These are phyloP conservation scores for Chenopodium quinoa DNA, from an alignment of 148 eudicot genomes.

Conservation along the genomic window DNA sequence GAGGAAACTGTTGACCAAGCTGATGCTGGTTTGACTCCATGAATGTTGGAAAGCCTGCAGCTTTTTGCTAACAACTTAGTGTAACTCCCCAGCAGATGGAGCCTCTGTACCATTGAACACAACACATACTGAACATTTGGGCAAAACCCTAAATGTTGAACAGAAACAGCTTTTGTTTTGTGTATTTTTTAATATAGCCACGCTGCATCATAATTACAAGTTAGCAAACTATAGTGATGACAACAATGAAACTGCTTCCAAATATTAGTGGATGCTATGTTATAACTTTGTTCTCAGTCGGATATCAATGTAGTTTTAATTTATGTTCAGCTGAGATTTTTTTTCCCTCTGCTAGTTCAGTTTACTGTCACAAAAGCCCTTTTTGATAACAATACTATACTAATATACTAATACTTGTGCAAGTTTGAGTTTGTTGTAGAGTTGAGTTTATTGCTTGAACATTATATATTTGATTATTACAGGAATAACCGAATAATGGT, in stretches of 20 bases:
- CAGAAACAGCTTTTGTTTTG: background rate
- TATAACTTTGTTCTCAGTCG: background rate
- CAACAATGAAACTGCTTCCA: background rate
- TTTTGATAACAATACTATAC: no score
- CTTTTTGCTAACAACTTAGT: background rate
- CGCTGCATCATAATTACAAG: background rate
- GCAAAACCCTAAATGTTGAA: background rate
- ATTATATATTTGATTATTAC: no score
- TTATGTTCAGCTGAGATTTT: no score
- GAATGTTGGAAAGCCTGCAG: background rate
- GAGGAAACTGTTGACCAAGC: slow-evolving; percentile 34
- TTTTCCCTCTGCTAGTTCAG: no score
- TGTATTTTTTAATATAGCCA: background rate
- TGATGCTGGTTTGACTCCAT: slow-evolving; percentile 33
- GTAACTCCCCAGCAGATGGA: background rate
- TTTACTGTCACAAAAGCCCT: no score
- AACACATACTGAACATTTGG: background rate
- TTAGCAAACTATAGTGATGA: slow-evolving; percentile 5
- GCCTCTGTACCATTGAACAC: background rate
- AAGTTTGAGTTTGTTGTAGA: no score
- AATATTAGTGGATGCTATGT: background rate
- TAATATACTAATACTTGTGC: no score
- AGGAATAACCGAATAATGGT: no score
- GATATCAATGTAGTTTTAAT: background rate
- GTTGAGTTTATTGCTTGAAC: no score